Base-by-base conservation (phyloP, 2,329 filamentous ascomycete species). In the Elsinoe necatrix region DNA sequence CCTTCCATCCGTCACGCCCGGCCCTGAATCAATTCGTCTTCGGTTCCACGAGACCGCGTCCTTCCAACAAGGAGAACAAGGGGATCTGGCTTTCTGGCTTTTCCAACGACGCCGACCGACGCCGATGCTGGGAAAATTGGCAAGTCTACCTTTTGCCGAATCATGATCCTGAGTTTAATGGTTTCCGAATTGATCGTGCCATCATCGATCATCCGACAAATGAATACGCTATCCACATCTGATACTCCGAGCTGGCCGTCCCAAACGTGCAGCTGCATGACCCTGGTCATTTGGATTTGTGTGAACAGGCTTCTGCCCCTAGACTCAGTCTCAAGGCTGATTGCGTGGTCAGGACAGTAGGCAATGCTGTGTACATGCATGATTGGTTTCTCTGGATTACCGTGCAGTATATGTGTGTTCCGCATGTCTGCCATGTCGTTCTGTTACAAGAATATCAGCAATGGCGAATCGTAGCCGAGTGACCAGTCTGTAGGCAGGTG, bases 71-170 rank as follows among this genome's bases (percentile, higher is more conserved):
- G 45, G 25, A 20, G 20, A 14, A 12, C 45, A 16, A 31, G 12
- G 48, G 29, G 29, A 18, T 52, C 29, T 31, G 45, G 48, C 48
- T 37, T 52, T 52, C 29, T 31, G 45, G 48, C 48, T 37, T 52
- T 25, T 39, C 20, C 34, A 4, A 37, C 34, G 14, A 39, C 48
- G 18, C 31, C 48, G 48, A 16, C 48, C 25, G 48, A 52, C 20
- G 48, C 48, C 48, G 48, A 52, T 34, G 25, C 48, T 52, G 48
- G 48, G 20, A 52, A 20, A 25, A 35, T 35, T 37, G 34, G 48
- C 48, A 37, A 14, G 23, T 18, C 31, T 18, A 23, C 29, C 23
- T n/a, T 52, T 52, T 37, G 29, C 48, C 48, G 48, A 52, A 37
- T 52, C 48, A 52, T 37, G 23, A 52, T 52, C 31, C 29, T 31